Conservation (phyloP, 2,329 filamentous ascomycete species). For the Teratosphaeria pseudoeucalypti region DNA sequence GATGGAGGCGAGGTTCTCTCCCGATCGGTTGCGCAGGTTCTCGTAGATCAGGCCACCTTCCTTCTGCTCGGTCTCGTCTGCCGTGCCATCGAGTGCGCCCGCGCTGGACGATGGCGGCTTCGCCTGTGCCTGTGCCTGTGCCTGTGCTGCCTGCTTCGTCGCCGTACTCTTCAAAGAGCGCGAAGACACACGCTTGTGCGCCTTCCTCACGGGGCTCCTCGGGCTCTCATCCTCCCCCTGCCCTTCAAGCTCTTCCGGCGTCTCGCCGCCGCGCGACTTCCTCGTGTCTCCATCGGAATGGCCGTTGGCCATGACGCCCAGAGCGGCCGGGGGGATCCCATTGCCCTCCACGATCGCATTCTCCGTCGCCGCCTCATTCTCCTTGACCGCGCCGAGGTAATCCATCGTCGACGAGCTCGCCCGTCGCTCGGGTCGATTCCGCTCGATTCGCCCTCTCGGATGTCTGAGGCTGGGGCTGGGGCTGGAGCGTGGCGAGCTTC, state of each 20-base stretch:
- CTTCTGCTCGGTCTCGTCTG: background rate
- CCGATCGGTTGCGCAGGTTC: constrained; percentile 34
- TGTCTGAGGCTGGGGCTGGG: constrained; percentile 23
- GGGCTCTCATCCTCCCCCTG: constrained; percentile 21
- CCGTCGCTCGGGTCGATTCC: constrained; percentile 3
- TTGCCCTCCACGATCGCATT: constrained; percentile 12
- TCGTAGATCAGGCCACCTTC: constrained; percentile 30
- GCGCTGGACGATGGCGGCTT: background rate
- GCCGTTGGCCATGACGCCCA: background rate
- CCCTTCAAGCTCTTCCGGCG: constrained; percentile 18
- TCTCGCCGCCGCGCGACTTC: background rate
- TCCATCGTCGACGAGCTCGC: constrained; percentile 11
- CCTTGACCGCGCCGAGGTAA: constrained; percentile 10
- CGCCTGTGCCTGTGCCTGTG: background rate
- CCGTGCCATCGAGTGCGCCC: background rate
- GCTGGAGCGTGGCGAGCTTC: constrained; percentile 15
- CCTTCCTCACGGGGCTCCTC: constrained; percentile 14
- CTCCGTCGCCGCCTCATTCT: constrained; percentile 5
- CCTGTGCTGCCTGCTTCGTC: constrained; percentile 7
- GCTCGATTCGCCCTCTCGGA: constrained; percentile 18
- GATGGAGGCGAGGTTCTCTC: constrained; percentile 30
- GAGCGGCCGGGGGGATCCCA: constrained; percentile 3
- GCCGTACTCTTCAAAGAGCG: constrained; percentile 11
- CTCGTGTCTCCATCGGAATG: background rate
- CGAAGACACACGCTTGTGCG: constrained; percentile 20